Evolutionary conservation across 2,329 filamentous ascomycete genomes (phyloP).

Genomic region (Neocatenulostroma microsporum): DNA sequence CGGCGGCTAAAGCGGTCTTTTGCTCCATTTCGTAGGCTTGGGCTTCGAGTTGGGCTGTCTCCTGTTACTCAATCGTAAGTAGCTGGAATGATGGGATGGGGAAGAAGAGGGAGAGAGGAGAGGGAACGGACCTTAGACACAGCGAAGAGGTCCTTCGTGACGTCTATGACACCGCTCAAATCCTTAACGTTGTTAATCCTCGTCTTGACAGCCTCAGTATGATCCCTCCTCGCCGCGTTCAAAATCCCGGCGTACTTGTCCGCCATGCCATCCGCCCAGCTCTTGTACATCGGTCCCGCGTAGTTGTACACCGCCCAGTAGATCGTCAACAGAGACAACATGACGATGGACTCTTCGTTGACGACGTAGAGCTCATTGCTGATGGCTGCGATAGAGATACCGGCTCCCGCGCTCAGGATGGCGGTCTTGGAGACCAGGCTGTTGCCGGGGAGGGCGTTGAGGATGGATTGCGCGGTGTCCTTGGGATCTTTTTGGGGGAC

Average conservation of each 20-base stretch:
- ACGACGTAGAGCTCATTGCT: conserved; percentile 99
- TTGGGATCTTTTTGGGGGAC: conserved; percentile 83
- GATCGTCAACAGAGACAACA: conserved; percentile 84
- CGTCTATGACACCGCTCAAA: conserved; percentile 86
- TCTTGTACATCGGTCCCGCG: conserved; percentile 81
- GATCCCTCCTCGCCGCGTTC: conserved; percentile 87
- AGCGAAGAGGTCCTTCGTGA: conserved; percentile 94
- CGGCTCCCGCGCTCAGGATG: conserved; percentile 87
- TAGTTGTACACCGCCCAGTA: conserved; percentile 91
- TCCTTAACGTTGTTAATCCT: conserved; percentile 93
- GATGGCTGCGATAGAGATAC: conserved; percentile 86
- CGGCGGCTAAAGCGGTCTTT: conserved; percentile 79
- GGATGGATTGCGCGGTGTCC: conserved; percentile 91
- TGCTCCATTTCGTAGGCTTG: conserved; percentile 97
- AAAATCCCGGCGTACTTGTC: conserved; percentile 92
- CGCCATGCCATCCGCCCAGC: conserved; percentile 85
- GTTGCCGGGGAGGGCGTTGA: conserved; percentile 88
- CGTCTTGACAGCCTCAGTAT: conserved; percentile 89
- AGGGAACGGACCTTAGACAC: conserved; percentile 75
- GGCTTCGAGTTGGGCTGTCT: conserved; percentile 93
- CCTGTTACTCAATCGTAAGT: too few relatives aligned
- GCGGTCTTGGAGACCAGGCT: conserved; percentile 91
- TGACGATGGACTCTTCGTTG: conserved; percentile 97
- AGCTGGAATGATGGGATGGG: too few relatives aligned
- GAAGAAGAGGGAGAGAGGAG: too few relatives aligned